These are phyloP conservation scores for Neurospora sp. DNA, from an alignment of 495 filamentous ascomycete species.

Conservation along the genomic window DNA sequence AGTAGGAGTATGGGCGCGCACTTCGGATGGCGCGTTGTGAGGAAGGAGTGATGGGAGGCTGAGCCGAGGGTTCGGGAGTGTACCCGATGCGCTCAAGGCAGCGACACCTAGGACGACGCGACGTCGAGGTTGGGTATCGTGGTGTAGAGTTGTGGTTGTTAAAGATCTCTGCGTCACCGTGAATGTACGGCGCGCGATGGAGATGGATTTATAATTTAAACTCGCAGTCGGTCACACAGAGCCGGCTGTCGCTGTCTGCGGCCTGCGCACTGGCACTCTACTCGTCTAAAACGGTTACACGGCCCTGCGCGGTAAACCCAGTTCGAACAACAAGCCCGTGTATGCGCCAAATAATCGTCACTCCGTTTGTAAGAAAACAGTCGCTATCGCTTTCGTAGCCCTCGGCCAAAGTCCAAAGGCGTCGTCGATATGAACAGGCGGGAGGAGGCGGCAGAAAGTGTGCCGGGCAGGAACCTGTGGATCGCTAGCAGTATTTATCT, in stretches of 20 bases:
- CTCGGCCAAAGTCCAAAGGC: background rate
- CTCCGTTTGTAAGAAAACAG: background rate
- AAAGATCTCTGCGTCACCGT: background rate
- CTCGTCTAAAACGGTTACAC: background rate
- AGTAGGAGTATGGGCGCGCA: background rate
- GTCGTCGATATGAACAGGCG: constrained; percentile 19
- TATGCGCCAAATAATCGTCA: background rate
- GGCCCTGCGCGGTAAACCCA: background rate
- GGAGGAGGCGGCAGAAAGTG: constrained; percentile 18
- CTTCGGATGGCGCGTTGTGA: background rate
- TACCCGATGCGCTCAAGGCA: background rate
- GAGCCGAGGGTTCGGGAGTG: background rate
- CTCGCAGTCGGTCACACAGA: background rate
- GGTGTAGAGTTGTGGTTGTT: background rate
- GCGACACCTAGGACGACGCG: background rate
- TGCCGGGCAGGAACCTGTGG: background rate
- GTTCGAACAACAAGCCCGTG: background rate
- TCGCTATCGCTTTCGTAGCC: background rate
- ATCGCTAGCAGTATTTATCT: background rate
- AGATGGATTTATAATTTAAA: background rate
- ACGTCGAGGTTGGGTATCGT: background rate
- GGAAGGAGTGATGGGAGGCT: background rate
- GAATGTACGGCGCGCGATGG: background rate
- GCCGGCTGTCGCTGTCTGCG: background rate
- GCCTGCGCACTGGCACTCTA: background rate